phyloP scores from a whole-genome alignment of 2,329 filamentous ascomycete genomes.

The Diplodia corticola region DNA sequence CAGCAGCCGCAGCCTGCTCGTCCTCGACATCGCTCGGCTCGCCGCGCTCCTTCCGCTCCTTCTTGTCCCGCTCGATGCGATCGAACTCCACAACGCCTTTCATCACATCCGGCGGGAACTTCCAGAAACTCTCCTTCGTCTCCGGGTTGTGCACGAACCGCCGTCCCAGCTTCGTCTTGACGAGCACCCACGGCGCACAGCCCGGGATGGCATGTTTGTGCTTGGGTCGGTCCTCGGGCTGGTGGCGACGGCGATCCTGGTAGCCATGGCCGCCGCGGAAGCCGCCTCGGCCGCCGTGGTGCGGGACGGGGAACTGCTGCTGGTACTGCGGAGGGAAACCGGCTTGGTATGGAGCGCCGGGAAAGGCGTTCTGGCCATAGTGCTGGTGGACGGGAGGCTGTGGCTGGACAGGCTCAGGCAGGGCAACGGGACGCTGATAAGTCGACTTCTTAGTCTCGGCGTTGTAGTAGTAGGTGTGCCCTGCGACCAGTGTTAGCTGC shows the following conservation, averaged over 20 bases:
- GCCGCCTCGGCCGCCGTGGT: conserved; percentile 44
- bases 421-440: conserved; percentile 66
- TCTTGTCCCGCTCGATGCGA: conserved; percentile 68
- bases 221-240: conserved; percentile 77
- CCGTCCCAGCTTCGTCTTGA: conserved; percentile 87
- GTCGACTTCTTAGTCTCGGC: conserved; percentile 79
- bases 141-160: conserved; percentile 86
- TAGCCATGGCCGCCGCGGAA: conserved; percentile 54
- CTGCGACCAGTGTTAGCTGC: conserved; percentile 38
- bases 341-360: conserved; percentile 38
- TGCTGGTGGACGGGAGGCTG: conserved; percentile 3
- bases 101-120: conserved; percentile 84
- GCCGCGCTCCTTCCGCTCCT: conserved; percentile 53
- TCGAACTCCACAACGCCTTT: conserved; percentile 70
- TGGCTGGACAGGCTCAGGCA: conserved; percentile 27
- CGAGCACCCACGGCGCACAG: conserved; percentile 82
- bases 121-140: conserved; percentile 92
- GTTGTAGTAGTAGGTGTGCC: conserved; percentile 89
- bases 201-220: conserved; percentile 77
- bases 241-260: conserved; percentile 62
- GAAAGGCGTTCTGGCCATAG: conserved; percentile 21
- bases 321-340: conserved; percentile 52
- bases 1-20: conserved; percentile 35
- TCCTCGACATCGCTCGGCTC: conserved; percentile 40
- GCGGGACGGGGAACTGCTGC: conserved; percentile 23